Conservation (phyloP, 257 asterid species). For the Henckelia pumila region DNA sequence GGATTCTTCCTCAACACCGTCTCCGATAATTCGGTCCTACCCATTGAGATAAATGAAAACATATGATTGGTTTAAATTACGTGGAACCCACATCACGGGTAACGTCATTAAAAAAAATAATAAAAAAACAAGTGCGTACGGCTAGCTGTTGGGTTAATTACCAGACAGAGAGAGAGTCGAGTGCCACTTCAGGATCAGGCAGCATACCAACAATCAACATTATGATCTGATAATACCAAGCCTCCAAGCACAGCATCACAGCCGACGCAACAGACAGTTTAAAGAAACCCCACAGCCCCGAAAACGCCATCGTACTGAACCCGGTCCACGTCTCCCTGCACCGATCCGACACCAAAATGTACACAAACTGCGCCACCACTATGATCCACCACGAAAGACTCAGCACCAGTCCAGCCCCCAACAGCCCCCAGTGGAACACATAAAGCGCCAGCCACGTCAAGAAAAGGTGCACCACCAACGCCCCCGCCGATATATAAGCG, state of each 20-base stretch:
- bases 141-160: conserved; percentile 25
- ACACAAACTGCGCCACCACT: conserved; percentile 50
- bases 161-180: conserved; percentile 63
- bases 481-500: conserved; percentile 48
- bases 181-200: conserved; percentile 50
- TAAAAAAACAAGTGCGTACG: too few relatives aligned
- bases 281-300: conserved; percentile 50
- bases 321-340: conserved; percentile 57
- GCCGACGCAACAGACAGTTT: conserved; percentile 61
- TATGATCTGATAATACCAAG: conserved; percentile 59
- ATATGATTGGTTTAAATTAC: too few relatives aligned
- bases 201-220: conserved; percentile 51
- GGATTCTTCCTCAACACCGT: too few relatives aligned
- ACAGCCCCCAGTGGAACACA: conserved; percentile 48
- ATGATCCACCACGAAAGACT: conserved; percentile 70
- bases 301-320: conserved; percentile 45
- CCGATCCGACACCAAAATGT: conserved; percentile 37
- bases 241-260: conserved; percentile 60
- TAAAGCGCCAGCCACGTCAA: conserved; percentile 48
- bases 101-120: too few relatives aligned
- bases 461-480: conserved; percentile 37
- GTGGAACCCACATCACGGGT: too few relatives aligned
- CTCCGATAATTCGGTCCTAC: too few relatives aligned
- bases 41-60: too few relatives aligned
- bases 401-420: conserved; percentile 52